Evolutionary conservation across 2,329 filamentous ascomycete species (phyloP).

Genomic region (Cladosporium sp.): DNA sequence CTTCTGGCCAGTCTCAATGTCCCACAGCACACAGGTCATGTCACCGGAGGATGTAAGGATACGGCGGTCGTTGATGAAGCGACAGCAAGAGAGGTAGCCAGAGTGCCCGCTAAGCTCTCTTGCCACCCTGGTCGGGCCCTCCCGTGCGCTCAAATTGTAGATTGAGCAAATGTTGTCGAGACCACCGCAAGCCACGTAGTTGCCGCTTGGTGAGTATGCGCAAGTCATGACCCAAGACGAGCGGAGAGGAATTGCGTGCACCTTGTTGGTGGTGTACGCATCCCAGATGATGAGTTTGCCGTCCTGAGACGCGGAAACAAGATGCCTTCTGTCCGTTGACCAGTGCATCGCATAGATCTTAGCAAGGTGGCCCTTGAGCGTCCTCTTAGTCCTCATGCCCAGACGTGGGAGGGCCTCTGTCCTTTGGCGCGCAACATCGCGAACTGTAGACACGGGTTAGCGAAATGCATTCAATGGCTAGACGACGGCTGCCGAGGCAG

Average conservation of each 20-base stretch:
- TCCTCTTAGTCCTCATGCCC: conserved; percentile 96
- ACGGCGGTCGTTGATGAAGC: conserved; percentile 97
- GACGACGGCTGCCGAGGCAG: neutral
- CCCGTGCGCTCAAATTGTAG: conserved; percentile 95
- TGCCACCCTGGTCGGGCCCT: conserved; percentile 95
- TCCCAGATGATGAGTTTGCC: conserved; percentile 99
- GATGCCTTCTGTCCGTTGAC: conserved; percentile 95
- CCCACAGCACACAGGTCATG: conserved; percentile 99
- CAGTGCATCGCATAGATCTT: conserved; percentile 99
- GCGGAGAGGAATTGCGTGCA: conserved; percentile 93
- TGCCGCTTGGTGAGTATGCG: conserved; percentile 96
- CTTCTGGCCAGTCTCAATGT: conserved; percentile 96
- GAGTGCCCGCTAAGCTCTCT: conserved; percentile 95
- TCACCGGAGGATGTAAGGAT: conserved; percentile 98
- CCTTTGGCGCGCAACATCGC: conserved; percentile 86
- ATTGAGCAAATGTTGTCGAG: conserved; percentile 99
- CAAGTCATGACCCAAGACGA: conserved; percentile 99
- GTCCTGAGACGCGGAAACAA: conserved; percentile 97
- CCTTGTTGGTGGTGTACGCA: conserved; percentile 99
- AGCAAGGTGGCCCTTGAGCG: conserved; percentile 93
- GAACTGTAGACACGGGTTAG: conserved; percentile 59
- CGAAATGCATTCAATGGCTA: neutral
- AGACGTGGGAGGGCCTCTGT: conserved; percentile 91
- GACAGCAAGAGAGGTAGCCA: conserved; percentile 95
- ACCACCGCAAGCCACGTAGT: conserved; percentile 97